Percentiles rank a stretch among this genome's conserved stretches.
phyloP scores from a whole-genome alignment of 345 rosid species.

The Populus ilicifolia region DNA sequence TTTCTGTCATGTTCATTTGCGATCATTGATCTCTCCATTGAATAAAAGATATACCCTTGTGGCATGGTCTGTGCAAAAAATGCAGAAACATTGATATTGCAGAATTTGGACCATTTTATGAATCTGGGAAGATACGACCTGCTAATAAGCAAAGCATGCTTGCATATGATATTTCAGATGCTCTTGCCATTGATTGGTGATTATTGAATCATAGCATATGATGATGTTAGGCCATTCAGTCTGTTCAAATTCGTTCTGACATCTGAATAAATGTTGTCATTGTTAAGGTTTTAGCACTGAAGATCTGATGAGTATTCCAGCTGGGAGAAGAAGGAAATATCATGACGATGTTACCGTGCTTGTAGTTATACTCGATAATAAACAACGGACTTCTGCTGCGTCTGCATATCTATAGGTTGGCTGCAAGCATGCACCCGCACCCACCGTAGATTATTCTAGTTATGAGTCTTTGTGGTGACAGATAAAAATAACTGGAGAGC shows the following conservation, averaged over 20 bases:
- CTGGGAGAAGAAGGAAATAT: slow-evolving; percentile 3
- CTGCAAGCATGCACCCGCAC: neutral
- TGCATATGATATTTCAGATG: neutral
- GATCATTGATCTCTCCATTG: too few relatives aligned
- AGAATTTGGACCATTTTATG: too few relatives aligned
- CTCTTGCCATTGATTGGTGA: neutral
- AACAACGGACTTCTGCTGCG: neutral
- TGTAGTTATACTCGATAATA: slow-evolving; percentile 1
- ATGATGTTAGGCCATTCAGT: too few relatives aligned
- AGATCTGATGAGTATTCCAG: slow-evolving; percentile 5
- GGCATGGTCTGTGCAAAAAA: too few relatives aligned
- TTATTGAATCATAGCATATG: neutral
- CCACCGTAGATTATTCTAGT: neutral
- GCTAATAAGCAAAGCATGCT: neutral
- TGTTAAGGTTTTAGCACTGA: neutral
- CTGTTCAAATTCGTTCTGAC: too few relatives aligned
- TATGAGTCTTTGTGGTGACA: neutral
- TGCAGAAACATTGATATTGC: too few relatives aligned
- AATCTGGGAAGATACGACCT: neutral
- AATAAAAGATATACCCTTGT: too few relatives aligned
- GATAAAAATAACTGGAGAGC: neutral
- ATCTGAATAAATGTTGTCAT: neutral
- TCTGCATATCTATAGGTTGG: neutral
- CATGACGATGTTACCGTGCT: neutral
- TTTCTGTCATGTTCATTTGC: too few relatives aligned